These are phyloP conservation scores for Halophytophthora polymorphica DNA, from an alignment of 352 stramenopile species.

Conservation along the genomic window DNA sequence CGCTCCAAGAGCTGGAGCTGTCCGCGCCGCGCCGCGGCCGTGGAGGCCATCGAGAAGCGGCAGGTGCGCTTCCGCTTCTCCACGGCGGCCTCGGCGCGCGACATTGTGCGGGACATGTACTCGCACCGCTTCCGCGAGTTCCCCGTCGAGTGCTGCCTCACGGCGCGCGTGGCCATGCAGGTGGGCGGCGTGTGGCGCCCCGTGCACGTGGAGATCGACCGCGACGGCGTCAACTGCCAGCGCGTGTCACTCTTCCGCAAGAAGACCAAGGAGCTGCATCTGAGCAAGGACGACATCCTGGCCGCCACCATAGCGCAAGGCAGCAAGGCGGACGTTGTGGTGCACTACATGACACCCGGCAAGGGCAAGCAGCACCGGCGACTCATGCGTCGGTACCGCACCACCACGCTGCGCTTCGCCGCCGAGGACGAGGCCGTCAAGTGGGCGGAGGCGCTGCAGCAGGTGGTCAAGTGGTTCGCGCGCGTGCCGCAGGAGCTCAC, in stretches of 20 bases:
- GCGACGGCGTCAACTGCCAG: constrained; percentile 50
- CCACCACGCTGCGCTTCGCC: constrained; percentile 34
- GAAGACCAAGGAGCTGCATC: constrained; percentile 45
- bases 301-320: constrained; percentile 27
- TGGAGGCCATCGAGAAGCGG: constrained; percentile 56
- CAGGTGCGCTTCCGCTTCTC: constrained; percentile 63
- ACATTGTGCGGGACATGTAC: constrained; percentile 72
- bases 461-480: constrained; percentile 68
- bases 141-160: constrained; percentile 36
- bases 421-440: constrained; percentile 23
- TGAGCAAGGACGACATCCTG: constrained; percentile 57
- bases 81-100: constrained; percentile 48
- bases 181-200: constrained; percentile 50
- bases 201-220: constrained; percentile 45
- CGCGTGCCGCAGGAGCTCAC: constrained; percentile 49
- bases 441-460: constrained; percentile 42
- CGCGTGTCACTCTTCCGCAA: constrained; percentile 64
- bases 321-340: constrained; percentile 29
- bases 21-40: constrained; percentile 45
- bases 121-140: constrained; percentile 56
- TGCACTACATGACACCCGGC: constrained; percentile 70
- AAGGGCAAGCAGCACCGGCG: constrained; percentile 48
- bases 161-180: constrained; percentile 34
- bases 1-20: constrained; percentile 54
- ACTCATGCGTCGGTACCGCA: constrained; percentile 54